Evolutionary conservation across 2,329 filamentous ascomycete species (phyloP), one percentile per base, ranked within the genome.

Genomic region (Calycina herbarum): DNA sequence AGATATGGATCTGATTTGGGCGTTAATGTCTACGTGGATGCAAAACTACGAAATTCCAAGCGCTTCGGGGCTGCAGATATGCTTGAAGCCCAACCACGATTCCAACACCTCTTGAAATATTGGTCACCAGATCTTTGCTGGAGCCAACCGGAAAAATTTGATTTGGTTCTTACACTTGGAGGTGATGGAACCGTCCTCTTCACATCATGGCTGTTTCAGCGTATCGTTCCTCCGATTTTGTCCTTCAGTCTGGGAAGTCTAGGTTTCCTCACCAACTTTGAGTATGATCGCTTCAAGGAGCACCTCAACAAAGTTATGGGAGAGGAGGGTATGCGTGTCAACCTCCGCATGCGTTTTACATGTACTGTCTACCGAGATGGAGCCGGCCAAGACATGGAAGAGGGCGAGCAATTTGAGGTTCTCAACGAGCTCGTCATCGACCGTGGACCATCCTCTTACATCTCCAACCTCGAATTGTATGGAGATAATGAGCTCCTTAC

Each of bases 341-440:
- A 97, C 75, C 83, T 99, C 72, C 93, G 95, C 71, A 99, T 99
- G 95, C 91, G 95, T 68, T 99, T 99, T 78, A 99, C 95, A 17
- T 98, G 94, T 80, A 98, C 95, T 0, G 94, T 99, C 8, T 97
- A 94, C 81, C 90, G 94, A 57, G 85, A 89, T 70, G 87, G 85
- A 35, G 78, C 80, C 1, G 85, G 84, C 11, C 83, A 86, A n/a
- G 86, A 87, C 48, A 85, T 89, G 70, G 90, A 95, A 72, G 94
- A 97, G 78, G 92, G 90, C 57, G 94, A 98, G 80, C 94, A 97
- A 74, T 98, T 97, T 70, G 95, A 99, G 80, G 94, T 99, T 24
- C 87, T 99, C 70, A 99, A 99, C 79, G 95, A 99, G 80, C 88
- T 99, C 61, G 94, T 99, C 78, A 98, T 99, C 73, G 95, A 99